Evolutionary conservation across 176 grass and related monocot genomes (phyloP), one percentile per base, ranked within the genome.

Genomic region (Elaeis guineensis): DNA sequence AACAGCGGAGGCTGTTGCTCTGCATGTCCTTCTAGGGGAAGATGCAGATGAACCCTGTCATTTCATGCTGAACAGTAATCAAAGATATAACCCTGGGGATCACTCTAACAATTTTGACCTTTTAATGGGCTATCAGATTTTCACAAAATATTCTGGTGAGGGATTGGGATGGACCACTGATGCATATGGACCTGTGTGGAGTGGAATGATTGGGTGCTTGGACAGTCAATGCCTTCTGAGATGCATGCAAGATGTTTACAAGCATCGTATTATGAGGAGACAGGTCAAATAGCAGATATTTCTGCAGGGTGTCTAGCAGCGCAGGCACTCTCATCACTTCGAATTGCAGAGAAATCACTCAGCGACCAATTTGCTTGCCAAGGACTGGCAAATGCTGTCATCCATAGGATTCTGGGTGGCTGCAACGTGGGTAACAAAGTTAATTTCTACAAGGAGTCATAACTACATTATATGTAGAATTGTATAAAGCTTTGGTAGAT

Each of bases 1-100:
- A 11, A 80, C 92, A 70, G 87, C 94, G 48, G 94, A 98, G 63
- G 81, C 87, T 56, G 88, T 86, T 49, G 93, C 93, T 57, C 84
- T 98, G 76, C 87, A 98, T 78, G 93, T 98, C 50, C 93, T 98
- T 49, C 25, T 90, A 54, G 87, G 79, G 49, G 93, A 98, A 50
- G 93, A 98, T 68, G 62, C 76, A 17, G 64, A 81, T 77, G 87
- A 98, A 77, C 57, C 87, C 50, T 53, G 66, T 78, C 81, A 77
- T 72, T 77, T 82, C 66, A 65, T 78, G 64, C 64, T 81, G 20
- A 78, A 83, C 60, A 74, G 79, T 72, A 61, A 86, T 62, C 75
- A 66, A 23, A 78, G 58, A 72, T 67, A 64, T 62, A 83, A 84
- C 64, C 70, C 67, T 62, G 86, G 74, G 82, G 71, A 82, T 55